These are phyloP conservation scores for Candida montana DNA, from an alignment of 805 yeast genomes.

Conservation along the genomic window DNA sequence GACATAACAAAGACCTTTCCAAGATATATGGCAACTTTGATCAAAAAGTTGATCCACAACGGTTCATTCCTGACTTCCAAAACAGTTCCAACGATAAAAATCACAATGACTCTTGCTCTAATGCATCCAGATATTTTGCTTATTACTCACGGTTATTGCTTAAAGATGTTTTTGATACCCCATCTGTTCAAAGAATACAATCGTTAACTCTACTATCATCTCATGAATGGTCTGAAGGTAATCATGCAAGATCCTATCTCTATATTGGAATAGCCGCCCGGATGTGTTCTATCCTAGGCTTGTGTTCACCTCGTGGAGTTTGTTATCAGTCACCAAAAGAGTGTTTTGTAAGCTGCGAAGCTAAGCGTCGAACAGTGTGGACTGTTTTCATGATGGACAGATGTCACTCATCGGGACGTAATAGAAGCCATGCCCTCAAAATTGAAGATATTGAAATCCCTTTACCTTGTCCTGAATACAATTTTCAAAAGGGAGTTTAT, in stretches of 20 bases:
- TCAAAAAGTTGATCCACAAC: constrained; percentile 25
- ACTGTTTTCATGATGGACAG: constrained; percentile 38
- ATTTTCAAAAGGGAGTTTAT: constrained; percentile 27
- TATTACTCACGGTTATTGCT: constrained; percentile 32
- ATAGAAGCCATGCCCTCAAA: constrained; percentile 29
- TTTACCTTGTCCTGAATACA: constrained; percentile 31
- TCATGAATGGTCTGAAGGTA: constrained; percentile 39
- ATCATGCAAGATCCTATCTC: constrained; percentile 31
- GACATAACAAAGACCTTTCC: constrained; percentile 29
- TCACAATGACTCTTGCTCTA: constrained; percentile 20
- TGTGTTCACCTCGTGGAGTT: constrained; percentile 22
- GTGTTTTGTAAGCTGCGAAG: constrained; percentile 25
- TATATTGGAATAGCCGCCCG: constrained; percentile 38
- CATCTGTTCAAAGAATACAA: constrained; percentile 34
- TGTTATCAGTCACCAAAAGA: constrained; percentile 15
- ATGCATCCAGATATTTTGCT: constrained; percentile 35
- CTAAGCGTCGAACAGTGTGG: constrained; percentile 35
- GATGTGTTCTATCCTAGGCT: constrained; percentile 33
- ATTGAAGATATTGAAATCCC: constrained; percentile 29
- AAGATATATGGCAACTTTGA: constrained; percentile 29
- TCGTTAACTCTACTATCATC: constrained; percentile 32
- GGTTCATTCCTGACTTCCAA: constrained; percentile 23
- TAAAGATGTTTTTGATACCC: constrained; percentile 33
- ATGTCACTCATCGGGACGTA: constrained; percentile 33
- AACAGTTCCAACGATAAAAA: not conserved